phyloP scores from a whole-genome alignment of 1,139 yeast genomes.

The Pneumocystis sp. region DNA sequence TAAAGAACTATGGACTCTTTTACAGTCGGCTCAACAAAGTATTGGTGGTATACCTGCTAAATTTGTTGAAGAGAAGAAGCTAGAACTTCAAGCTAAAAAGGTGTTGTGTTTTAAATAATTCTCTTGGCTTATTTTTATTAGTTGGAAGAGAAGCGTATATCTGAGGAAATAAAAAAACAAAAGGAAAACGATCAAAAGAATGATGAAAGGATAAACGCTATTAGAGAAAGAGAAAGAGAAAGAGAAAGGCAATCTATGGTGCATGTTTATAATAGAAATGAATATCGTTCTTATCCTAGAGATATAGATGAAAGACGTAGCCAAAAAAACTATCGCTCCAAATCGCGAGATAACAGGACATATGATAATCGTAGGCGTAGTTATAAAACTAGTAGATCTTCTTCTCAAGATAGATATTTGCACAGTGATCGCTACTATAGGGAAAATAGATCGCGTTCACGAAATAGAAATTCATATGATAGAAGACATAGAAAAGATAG shows the following conservation, averaged over 20 bases:
- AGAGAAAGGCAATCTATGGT: neutral
- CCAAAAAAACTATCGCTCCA: neutral
- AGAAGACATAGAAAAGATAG: neutral
- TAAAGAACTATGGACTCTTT: slow-evolving; percentile 18
- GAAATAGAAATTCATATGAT: neutral
- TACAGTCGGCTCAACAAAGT: slow-evolving; percentile 18
- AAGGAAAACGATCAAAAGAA: neutral
- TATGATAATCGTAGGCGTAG: neutral
- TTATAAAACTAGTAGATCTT: neutral
- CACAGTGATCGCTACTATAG: neutral
- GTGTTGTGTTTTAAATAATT: neutral
- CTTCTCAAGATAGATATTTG: neutral
- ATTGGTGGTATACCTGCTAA: slow-evolving; percentile 19
- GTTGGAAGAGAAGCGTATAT: neutral
- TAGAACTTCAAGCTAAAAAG: slow-evolving; percentile 12
- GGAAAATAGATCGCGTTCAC: neutral
- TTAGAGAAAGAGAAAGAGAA: neutral
- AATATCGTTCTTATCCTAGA: neutral
- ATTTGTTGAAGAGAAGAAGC: slow-evolving; percentile 16
- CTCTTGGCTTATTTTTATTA: neutral
- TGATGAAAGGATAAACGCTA: neutral
- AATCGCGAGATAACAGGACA: neutral
- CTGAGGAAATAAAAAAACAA: neutral
- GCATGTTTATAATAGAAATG: neutral
- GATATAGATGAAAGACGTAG: neutral